Evolutionary conservation across 345 rosid species (phyloP), one percentile per base, ranked within the genome.

Genomic region (Psidium friedrichsthalianum): DNA sequence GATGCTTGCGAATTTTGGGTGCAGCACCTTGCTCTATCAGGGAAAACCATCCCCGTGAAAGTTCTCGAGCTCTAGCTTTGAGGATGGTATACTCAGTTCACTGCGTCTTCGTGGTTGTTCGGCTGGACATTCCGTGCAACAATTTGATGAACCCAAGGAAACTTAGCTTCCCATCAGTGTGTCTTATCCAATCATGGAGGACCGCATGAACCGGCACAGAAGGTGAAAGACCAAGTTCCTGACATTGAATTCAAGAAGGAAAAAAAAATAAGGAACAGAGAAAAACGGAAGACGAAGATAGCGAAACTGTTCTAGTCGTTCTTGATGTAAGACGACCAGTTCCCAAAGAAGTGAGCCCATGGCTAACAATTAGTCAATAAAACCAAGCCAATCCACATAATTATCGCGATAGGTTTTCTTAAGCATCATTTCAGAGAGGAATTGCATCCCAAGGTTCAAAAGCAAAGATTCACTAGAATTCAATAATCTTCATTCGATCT

Each of bases 161-260:
- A 89, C 99, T 98, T 64, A 98, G 94, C 91, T 98, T 95, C 88
- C 99, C 99, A 85, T 98, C 99, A 2, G 91, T 86, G 86, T 95
- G 98, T 82, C 99, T 91, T 84, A 97, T 90, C 99, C 99, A 97
- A 85, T 97, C 99, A 56, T 93, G 91, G 64, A 98, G 94, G 88
- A 96, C 98, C 9, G 93, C 93, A 58, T 96, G 98, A 56, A 96
- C 95, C 10, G 99, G 99, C 56, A 98, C 90, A 0, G 98, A 91
- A 59, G 99, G 98, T 58, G 95, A 95, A 82, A 97, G 97, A 16
- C 99, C 99, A 52, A 98, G 98, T 90, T 98, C 99, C 99, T 98
- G 94, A 90, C 86, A 90, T 42, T 6, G 25, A 18, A 8, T 52
- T 16, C 32, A 36, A 29, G 86, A 74, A 18, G 44, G 36, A 36